Conservation (phyloP, 75 land plant species). For the Azolla pinnata region DNA sequence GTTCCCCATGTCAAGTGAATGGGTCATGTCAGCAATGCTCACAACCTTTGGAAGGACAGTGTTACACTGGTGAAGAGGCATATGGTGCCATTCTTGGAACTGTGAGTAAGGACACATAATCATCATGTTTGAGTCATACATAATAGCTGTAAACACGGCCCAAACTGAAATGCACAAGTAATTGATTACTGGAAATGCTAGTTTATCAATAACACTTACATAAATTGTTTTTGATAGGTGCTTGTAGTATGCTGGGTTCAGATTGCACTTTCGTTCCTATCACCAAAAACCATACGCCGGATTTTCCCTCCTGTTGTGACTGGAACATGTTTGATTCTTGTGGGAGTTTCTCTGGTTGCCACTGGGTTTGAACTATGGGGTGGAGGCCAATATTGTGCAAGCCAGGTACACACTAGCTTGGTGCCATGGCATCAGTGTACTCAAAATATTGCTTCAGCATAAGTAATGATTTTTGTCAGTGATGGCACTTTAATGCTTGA, state of each 20-base stretch:
- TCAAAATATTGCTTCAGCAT: background rate
- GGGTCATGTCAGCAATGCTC: constrained; percentile 21
- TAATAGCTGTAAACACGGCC: background rate
- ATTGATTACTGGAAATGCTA: background rate
- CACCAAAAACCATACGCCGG: constrained; percentile 14
- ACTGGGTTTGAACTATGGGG: constrained; percentile 32
- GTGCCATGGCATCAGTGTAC: background rate
- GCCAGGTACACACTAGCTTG: constrained; percentile 14
- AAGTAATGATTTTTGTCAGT: no score
- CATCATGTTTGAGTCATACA: background rate
- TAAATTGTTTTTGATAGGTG: constrained; percentile 10
- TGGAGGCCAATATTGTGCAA: constrained; percentile 23
- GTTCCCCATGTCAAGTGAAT: constrained; percentile 12
- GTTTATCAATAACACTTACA: background rate
- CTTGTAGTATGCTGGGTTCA: constrained; percentile 25
- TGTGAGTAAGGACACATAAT: constrained; percentile 7
- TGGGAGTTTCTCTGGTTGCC: constrained; percentile 30
- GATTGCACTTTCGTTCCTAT: constrained; percentile 22
- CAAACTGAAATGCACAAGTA: background rate
- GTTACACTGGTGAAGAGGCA: constrained; percentile 24
- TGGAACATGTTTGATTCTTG: constrained; percentile 23
- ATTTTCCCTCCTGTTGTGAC: constrained; percentile 37
- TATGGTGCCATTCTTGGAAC: constrained; percentile 34
- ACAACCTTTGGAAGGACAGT: constrained; percentile 21
- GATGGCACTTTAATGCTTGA: no score